Conservation (phyloP, 345 rosid genomes). For the Eucalyptus leucophloia region DNA sequence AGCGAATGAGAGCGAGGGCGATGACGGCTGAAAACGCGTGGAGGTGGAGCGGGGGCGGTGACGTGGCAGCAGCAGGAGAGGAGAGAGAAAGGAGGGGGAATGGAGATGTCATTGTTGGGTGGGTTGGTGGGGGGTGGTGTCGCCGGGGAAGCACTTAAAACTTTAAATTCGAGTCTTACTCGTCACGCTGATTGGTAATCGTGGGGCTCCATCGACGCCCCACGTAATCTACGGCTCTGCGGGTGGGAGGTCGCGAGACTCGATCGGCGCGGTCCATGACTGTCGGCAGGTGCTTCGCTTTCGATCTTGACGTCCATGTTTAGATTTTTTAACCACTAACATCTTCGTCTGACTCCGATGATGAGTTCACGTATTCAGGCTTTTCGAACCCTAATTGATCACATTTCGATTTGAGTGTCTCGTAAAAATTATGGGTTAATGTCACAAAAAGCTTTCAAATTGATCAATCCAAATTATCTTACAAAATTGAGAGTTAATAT, state of each 20-base stretch:
- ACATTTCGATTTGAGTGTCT: fast-evolving
- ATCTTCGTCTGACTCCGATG: fast-evolving
- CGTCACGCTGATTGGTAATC: neutral
- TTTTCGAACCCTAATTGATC: neutral
- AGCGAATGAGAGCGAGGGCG: neutral
- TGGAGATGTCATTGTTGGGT: neutral
- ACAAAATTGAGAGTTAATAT: too few species aligned
- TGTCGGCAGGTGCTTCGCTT: neutral
- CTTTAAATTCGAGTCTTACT: neutral
- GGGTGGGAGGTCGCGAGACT: neutral
- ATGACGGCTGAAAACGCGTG: neutral
- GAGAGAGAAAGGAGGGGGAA: neutral
- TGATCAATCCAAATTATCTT: too few species aligned
- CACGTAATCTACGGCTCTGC: neutral
- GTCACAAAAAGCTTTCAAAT: too few species aligned
- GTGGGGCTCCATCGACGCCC: too few species aligned
- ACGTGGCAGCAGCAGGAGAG: neutral
- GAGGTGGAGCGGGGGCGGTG: neutral
- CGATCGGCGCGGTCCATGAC: neutral
- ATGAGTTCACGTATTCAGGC: fast-evolving
- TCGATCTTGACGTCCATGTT: fast-evolving
- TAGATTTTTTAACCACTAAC: fast-evolving
- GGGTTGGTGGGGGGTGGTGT: neutral
- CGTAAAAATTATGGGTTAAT: fast-evolving
- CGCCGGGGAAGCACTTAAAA: neutral